Base-by-base conservation (phyloP, 2,329 filamentous ascomycete species). In the Metarhizium sp. region DNA sequence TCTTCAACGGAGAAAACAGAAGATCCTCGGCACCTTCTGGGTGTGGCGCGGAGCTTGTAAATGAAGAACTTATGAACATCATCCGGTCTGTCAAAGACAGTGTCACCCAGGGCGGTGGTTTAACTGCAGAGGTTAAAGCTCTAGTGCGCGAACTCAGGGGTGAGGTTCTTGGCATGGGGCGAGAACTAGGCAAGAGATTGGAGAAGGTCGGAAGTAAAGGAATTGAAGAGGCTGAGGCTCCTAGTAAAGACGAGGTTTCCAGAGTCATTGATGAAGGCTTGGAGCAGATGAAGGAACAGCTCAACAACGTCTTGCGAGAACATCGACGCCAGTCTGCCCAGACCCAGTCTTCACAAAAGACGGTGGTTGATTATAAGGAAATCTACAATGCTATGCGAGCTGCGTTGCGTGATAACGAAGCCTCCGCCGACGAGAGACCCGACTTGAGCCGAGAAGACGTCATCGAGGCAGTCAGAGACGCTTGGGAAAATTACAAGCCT, bases 401-500 rank as follows among this genome's bases (percentile, higher is more conserved):
- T 54, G 92, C 91, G 10, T 74, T 86, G 30, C 79, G 81, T 58
- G 86, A 88, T 61, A 77, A 81, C 5, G 76, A 83, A 55, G 74
- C 75, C 2, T 71, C 69, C 6, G 64, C 63, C 1, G 63, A 59
- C n/a, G 59, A 69, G 4, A 62, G 76, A 52, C 71, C 67, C 2
- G 70, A 72, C 52, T 71, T 90, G 50, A 86, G 84, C 62, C 83
- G 88, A 61, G 90, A 96, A 51, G 90, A 95, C 57, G 89, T 97
- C 40, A 80, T 97, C 2, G 81, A 88, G 32, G 91, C 92, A 3
- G 88, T 97, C 14, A 85, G 86, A 62, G 91, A 96, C 62, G 92
- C 92, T 1, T 95, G 91, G 84, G 92, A 96, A 66, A 89, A 85
- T 54, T 95, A 95, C 72, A 95, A 95, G 71, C 92, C 92, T 1